Evolutionary conservation across 2,329 filamentous ascomycete species (phyloP).

Genomic region (Trichocomaceae sp.): DNA sequence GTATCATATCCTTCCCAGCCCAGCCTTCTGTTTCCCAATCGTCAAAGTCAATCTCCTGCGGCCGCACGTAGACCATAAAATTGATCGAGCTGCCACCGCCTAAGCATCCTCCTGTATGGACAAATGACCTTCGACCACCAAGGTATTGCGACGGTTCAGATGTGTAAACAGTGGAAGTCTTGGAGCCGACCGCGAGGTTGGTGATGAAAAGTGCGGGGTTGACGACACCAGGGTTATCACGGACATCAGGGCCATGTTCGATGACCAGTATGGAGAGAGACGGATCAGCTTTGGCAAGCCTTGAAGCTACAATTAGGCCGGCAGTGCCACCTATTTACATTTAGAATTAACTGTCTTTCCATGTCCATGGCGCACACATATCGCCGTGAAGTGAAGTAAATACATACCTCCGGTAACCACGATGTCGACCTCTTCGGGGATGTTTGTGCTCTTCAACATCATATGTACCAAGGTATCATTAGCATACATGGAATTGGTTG

Average conservation of each 20-base stretch:
- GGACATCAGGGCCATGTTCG: slow-evolving; percentile 14
- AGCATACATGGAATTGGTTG: not conserved
- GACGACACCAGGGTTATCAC: slow-evolving; percentile 15
- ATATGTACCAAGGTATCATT: too few species aligned
- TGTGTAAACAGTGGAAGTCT: not conserved
- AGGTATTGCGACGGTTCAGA: not conserved
- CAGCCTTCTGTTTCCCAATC: not conserved
- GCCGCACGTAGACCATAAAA: not conserved
- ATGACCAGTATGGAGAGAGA: not conserved
- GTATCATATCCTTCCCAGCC: not conserved
- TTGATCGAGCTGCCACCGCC: slow-evolving; percentile 1
- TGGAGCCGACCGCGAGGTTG: not conserved
- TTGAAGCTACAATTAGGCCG: not conserved
- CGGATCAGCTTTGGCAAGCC: not conserved
- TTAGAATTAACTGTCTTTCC: not conserved
- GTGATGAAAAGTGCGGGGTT: not conserved
- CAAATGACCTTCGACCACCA: not conserved
- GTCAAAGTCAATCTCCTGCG: slow-evolving; percentile 2
- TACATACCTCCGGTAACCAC: not conserved
- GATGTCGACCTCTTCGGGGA: not conserved
- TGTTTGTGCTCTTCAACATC: not conserved
- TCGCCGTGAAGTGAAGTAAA: not conserved
- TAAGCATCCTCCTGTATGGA: not conserved
- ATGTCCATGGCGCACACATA: too few species aligned
- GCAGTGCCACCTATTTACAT: not conserved